Evolutionary conservation across 2,329 filamentous ascomycete species (phyloP).

Genomic region (Passalora sequoiae): DNA sequence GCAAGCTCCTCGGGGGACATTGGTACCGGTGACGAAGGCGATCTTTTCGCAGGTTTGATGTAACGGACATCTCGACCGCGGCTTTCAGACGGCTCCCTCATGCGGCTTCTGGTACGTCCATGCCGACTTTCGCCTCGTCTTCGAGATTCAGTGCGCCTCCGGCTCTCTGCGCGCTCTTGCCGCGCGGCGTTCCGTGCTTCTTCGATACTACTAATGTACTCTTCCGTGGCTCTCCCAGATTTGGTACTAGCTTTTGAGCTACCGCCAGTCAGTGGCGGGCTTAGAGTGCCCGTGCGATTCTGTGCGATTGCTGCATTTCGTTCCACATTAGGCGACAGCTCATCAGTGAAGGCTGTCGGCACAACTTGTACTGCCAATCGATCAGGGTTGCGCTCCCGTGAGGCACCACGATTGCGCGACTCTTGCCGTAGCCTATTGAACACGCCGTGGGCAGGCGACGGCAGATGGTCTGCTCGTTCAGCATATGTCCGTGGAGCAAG

Average conservation of each 20-base stretch:
- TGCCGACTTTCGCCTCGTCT: conserved; percentile 36
- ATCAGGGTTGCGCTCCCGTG: conserved; percentile 71
- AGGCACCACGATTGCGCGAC: conserved; percentile 60
- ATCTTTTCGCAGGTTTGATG: conserved; percentile 73
- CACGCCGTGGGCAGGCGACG: conserved; percentile 62
- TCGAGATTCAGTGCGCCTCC: conserved; percentile 48
- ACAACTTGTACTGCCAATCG: conserved; percentile 53
- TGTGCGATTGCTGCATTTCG: conserved; percentile 5
- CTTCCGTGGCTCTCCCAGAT: conserved; percentile 63
- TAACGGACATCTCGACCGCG: conserved; percentile 64
- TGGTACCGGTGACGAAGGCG: conserved; percentile 83
- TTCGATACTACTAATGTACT: conserved; percentile 82
- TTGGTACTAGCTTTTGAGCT: conserved; percentile 53
- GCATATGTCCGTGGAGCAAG: conserved; percentile 13
- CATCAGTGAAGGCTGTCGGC: conserved; percentile 38
- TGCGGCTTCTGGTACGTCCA: conserved; percentile 39
- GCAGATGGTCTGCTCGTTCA: conserved; percentile 47
- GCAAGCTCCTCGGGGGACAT: conserved; percentile 83
- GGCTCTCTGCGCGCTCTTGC: conserved; percentile 36
- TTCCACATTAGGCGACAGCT: conserved; percentile 16
- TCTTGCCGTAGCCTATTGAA: conserved; percentile 60
- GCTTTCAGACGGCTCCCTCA: conserved; percentile 55
- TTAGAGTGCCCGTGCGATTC: conserved; percentile 6
- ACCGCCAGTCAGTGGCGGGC: conserved; percentile 26
- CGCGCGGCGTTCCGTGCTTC: conserved; percentile 50